Base-by-base conservation (phyloP, 2,329 filamentous ascomycete genomes). In the Didymella sp. region DNA sequence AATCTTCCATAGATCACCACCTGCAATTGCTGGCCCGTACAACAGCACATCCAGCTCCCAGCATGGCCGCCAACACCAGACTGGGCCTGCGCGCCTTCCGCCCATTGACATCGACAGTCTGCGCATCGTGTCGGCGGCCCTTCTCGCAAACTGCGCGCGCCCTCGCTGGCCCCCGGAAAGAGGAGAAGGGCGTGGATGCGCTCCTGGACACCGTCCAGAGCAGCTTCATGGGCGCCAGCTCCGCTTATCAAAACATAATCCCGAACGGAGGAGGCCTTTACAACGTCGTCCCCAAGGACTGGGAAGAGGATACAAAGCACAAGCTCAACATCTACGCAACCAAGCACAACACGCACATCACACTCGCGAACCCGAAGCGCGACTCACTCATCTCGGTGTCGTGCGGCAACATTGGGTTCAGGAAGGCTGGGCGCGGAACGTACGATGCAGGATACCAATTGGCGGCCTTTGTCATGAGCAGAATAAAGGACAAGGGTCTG, bases 301-400 rank as follows among this genome's bases (percentile, higher is more conserved):
- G 70, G 70, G 67, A 68, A 19, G 70, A 71, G 45, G 69, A 74
- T 54, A 85, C 89, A 72, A 89, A 90, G 2, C 92, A 92, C 80
- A 92, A 96, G 75, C 84, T 99, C 62, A 91, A 96, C 80, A 82
- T 99, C 75, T 94, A 87, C 78, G 81, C 89, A 25, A 89, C 90
- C 75, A 96, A 92, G 80, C 95, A 97, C 85, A 99, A 99, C 81
- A 95, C 91, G 19, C 92, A 98, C 78, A 85, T 99, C 70, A 97
- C 93, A 1, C 85, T 97, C 64, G 91, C 92, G 21, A 88, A 89
- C 70, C 93, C 95, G 25, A 88, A 92, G 74, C 84, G 89, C 44
- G 85, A 91, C 62, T 85, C 91, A 25, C 85, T 98, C 63, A 82
- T 99, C 62, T 92, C 89, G 12, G 78, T 96, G 67, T 90, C 90